Conservation (phyloP, 805 yeast genomes). For the Pichia paraexigua region DNA sequence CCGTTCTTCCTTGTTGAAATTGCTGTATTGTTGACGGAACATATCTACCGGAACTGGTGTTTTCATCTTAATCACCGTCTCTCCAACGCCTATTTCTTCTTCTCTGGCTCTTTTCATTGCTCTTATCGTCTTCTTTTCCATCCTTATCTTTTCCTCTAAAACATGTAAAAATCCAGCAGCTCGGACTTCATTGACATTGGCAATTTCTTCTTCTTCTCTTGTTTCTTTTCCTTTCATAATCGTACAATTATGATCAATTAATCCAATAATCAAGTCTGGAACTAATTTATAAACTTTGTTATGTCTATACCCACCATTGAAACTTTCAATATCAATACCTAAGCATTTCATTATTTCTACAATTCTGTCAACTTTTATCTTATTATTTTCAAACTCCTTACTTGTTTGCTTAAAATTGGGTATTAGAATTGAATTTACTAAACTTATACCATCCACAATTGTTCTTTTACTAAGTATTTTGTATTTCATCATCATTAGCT, state of each 20-base stretch:
- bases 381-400: conserved; percentile 2
- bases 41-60: conserved; percentile 30
- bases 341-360: background rate
- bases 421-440: conserved; percentile 6
- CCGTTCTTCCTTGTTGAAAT: conserved; percentile 8
- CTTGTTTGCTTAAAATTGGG: background rate
- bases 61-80: conserved; percentile 3
- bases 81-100: background rate
- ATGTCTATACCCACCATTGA: background rate
- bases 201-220: background rate
- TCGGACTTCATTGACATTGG: background rate
- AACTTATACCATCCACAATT: conserved; percentile 20
- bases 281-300: background rate
- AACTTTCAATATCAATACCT: background rate
- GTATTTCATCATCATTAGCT: conserved; percentile 20
- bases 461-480: conserved; percentile 21
- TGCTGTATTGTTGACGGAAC: conserved; percentile 37
- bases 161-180: conserved; percentile 1
- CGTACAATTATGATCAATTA: background rate
- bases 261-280: conserved; percentile 3
- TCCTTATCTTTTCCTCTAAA: background rate
- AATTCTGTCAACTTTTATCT: background rate
- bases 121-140: conserved; percentile 11
- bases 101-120: background rate
- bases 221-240: background rate